A percentile compares a stretch with the other conserved stretches of the same genome.
phyloP scores from a whole-genome alignment of 1,284 basidiomycete species.

The Fistulina hepatica region DNA sequence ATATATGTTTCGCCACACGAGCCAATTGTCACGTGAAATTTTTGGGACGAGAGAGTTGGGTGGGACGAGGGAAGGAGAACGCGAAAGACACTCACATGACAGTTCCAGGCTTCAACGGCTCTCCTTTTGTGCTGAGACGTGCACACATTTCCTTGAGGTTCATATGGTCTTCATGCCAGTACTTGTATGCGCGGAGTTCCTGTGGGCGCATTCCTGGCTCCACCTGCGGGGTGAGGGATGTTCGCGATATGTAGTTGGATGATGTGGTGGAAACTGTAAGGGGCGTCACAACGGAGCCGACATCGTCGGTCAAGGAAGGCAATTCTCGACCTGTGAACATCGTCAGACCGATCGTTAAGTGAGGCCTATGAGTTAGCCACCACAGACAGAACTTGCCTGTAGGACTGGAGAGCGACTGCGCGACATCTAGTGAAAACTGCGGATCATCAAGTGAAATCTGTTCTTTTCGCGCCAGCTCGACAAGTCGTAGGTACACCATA shows the following conservation, averaged over 20 bases:
- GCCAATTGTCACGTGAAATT: too few species aligned
- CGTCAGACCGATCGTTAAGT: neutral
- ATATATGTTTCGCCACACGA: too few species aligned
- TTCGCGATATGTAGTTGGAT: neutral
- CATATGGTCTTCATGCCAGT: constrained; percentile 37
- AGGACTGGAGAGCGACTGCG: neutral
- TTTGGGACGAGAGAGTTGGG: too few species aligned
- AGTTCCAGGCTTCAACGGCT: constrained; percentile 41
- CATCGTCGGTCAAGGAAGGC: neutral
- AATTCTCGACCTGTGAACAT: neutral
- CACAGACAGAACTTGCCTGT: neutral
- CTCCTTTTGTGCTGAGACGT: constrained; percentile 27
- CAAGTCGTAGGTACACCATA: constrained; percentile 34
- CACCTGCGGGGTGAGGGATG: constrained; percentile 3
- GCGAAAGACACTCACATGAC: constrained; percentile 53
- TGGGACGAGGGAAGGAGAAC: too few species aligned
- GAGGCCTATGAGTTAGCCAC: neutral
- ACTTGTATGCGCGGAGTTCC: constrained; percentile 41
- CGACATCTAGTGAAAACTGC: neutral
- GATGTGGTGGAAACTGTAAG: neutral
- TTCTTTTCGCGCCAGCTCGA: constrained; percentile 24
- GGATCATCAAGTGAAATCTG: neutral
- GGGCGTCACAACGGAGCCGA: neutral
- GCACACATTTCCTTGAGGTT: constrained; percentile 38
- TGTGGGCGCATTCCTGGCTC: constrained; percentile 26